phyloP scores from a whole-genome alignment of 2,329 filamentous ascomycete species.

The Fusarium sp. region DNA sequence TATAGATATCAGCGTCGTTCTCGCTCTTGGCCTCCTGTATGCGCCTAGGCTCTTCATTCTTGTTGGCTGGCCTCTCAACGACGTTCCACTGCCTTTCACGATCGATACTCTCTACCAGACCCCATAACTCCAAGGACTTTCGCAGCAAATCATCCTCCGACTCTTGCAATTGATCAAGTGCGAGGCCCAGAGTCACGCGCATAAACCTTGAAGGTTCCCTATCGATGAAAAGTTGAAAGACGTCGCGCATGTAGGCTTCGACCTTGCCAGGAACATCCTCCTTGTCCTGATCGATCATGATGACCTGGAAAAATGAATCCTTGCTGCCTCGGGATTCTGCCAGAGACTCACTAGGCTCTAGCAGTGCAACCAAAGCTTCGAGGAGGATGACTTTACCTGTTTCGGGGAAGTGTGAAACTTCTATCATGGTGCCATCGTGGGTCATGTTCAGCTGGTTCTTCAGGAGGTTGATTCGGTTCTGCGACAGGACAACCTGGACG shows the following conservation, averaged over 20 bases:
- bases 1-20: conserved; percentile 67
- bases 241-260: conserved; percentile 69
- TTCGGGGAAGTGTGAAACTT: conserved; percentile 70
- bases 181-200: conserved; percentile 67
- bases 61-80: conserved; percentile 57
- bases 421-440: conserved; percentile 62
- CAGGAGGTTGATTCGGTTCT: conserved; percentile 67
- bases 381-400: conserved; percentile 57
- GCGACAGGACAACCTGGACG: conserved; percentile 70
- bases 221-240: conserved; percentile 67
- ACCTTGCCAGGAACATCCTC: conserved; percentile 70
- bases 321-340: conserved; percentile 50
- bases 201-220: conserved; percentile 71
- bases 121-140: conserved; percentile 72
- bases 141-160: conserved; percentile 66
- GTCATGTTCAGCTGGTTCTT: conserved; percentile 62
- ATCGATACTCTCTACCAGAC: conserved; percentile 72
- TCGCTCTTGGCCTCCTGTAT: conserved; percentile 62
- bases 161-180: conserved; percentile 57
- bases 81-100: conserved; percentile 72
- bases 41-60: conserved; percentile 55
- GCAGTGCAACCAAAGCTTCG: conserved; percentile 47
- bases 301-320: conserved; percentile 51
- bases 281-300: conserved; percentile 70
- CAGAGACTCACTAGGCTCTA: conserved; percentile 52